A percentile compares a stretch with the other conserved stretches of the same genome.
Evolutionary conservation across 2,329 filamentous ascomycete genomes (phyloP).

Genomic region (Fusarium sp.): DNA sequence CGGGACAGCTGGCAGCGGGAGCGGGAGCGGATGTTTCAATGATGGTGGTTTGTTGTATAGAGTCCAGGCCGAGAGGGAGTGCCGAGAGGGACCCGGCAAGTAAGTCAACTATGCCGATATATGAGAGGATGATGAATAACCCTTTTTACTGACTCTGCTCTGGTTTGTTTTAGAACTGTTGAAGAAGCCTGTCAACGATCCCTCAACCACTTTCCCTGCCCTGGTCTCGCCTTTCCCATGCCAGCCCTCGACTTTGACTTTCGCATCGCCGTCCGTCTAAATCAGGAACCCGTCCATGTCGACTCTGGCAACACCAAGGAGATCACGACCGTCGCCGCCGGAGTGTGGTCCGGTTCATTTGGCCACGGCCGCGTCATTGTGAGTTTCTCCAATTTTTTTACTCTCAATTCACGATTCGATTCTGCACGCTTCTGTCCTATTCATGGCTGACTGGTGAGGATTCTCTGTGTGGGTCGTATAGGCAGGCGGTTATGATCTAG

Average conservation of each 20-base stretch:
- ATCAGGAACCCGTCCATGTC: conserved; percentile 57
- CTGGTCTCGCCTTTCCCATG: conserved; percentile 57
- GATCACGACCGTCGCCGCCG: conserved; percentile 61
- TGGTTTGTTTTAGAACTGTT: conserved; percentile 44
- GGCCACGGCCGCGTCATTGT: conserved; percentile 61
- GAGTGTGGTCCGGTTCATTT: conserved; percentile 62
- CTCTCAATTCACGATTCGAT: neutral
- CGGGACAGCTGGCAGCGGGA: conserved; percentile 1
- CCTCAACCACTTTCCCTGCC: conserved; percentile 56
- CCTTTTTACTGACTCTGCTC: conserved; percentile 35
- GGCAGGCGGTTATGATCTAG: conserved; percentile 58
- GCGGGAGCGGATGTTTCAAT: conserved; percentile 39
- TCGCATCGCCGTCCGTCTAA: conserved; percentile 60
- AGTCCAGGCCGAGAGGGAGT: conserved; percentile 44
- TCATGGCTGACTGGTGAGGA: conserved; percentile 41
- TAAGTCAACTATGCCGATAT: conserved; percentile 24
- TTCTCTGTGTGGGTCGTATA: conserved; percentile 33
- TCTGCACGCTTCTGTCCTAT: conserved; percentile 12
- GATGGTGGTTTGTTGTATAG: conserved; percentile 44
- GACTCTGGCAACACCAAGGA: conserved; percentile 60
- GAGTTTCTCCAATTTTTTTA: conserved; percentile 39
- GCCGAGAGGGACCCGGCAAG: conserved; percentile 44
- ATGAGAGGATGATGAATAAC: neutral
- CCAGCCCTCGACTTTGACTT: conserved; percentile 63
- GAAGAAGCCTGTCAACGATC: conserved; percentile 55